phyloP scores from a whole-genome alignment of 2,329 filamentous ascomycete genomes.

The Dactylellina haptotyla region DNA sequence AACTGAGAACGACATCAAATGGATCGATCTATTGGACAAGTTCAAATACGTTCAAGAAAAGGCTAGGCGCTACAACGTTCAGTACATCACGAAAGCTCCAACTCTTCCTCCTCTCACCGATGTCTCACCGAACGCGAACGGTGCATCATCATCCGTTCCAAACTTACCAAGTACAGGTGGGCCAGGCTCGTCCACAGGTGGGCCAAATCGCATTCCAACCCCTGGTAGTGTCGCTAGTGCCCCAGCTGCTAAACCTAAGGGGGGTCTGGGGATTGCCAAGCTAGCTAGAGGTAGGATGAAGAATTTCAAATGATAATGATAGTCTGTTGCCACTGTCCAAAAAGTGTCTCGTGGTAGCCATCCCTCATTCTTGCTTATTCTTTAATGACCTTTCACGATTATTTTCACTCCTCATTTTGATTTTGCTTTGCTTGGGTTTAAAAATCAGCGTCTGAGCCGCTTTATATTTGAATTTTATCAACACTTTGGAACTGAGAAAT shows the following conservation, averaged over 20 bases:
- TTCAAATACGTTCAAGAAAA: constrained; percentile 91
- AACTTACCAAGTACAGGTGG: constrained; percentile 15
- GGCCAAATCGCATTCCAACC: constrained; percentile 51
- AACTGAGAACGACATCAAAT: constrained; percentile 85
- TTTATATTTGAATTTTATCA: too few relatives aligned
- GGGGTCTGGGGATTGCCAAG: constrained; percentile 35
- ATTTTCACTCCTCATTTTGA: too few relatives aligned
- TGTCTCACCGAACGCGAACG: constrained; percentile 24
- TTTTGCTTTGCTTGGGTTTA: background rate
- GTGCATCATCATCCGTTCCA: constrained; percentile 20
- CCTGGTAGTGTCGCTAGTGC: constrained; percentile 39
- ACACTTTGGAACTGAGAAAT: too few relatives aligned
- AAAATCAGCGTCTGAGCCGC: background rate
- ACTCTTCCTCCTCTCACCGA: constrained; percentile 48
- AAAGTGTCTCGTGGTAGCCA: background rate
- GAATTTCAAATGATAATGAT: constrained; percentile 23
- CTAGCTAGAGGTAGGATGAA: constrained; percentile 44
- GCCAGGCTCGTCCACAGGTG: constrained; percentile 9
- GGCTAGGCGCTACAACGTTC: constrained; percentile 69
- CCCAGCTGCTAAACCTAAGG: constrained; percentile 37
- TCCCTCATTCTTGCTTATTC: background rate
- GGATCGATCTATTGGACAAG: constrained; percentile 92
- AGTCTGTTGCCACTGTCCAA: background rate
- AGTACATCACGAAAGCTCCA: constrained; percentile 54
- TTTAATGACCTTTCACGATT: too few relatives aligned